Evolutionary conservation across 345 rosid genomes (phyloP).

Genomic region (Barbarea vulgaris): DNA sequence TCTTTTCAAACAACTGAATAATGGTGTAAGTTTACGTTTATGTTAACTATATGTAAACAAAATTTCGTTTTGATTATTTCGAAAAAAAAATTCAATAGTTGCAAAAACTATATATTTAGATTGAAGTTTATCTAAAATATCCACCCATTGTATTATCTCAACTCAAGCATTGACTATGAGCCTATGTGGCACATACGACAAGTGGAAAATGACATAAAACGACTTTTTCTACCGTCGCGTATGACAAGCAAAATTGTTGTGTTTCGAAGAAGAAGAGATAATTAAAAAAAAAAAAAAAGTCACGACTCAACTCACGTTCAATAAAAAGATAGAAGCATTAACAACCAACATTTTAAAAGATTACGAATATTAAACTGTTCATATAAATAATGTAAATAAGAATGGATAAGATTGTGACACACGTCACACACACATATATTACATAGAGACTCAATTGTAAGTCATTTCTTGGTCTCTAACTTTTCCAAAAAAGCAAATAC

Average conservation of each 20-base stretch:
- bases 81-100: background rate
- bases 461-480: background rate
- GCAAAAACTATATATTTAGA: background rate
- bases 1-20: background rate
- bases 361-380: slow-evolving; percentile 11
- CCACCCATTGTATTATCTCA: background rate
- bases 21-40: background rate
- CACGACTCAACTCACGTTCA: slow-evolving; percentile 11
- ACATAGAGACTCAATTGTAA: background rate
- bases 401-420: slow-evolving; percentile 34
- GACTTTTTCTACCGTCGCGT: slow-evolving; percentile 33
- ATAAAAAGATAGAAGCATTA: background rate
- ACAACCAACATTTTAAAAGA: background rate
- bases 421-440: slow-evolving; percentile 16
- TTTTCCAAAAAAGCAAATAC: background rate
- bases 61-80: background rate
- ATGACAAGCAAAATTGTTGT: background rate
- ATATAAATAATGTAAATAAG: background rate
- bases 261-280: background rate
- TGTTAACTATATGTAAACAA: background rate
- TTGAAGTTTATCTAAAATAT: background rate
- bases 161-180: background rate
- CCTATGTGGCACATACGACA: slow-evolving; percentile 18
- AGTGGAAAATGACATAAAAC: slow-evolving; percentile 36
- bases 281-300: background rate